Evolutionary conservation across 2,329 filamentous ascomycete genomes (phyloP), one percentile per base, ranked within the genome.

Genomic region (Monilinia fructigena): DNA sequence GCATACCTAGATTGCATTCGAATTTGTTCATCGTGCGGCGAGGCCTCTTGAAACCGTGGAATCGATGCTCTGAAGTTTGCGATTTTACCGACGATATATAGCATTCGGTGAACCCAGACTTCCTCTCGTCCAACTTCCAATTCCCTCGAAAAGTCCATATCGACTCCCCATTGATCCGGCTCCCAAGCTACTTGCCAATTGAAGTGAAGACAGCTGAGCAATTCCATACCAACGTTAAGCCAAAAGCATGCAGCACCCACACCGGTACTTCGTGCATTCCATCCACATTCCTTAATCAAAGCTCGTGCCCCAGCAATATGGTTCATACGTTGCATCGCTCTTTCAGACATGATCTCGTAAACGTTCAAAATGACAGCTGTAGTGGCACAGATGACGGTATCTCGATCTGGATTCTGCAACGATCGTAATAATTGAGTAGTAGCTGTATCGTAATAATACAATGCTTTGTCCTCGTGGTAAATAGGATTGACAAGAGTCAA

Each of bases 211-310:
- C 93, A 97, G 70, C 87, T 92, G 38, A 97, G 81, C n/a, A 97
- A 82, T 76, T 98, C 94, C 83, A 97, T 90, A 20, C 89, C 90
- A 20, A 96, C 88, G 73, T 96, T 97, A 48, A 97, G 82, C 93
- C 94, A 97, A 79, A 97, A 97, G 77, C 93, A 97, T 0, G 93
- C 92, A 0, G 88, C 86, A 0, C 92, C 93, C 26, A 97, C 86
- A 0, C 93, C 93, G 1, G 83, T 85, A 47, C 90, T 90, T 69
- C 83, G 86, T 0, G 92, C 92, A 73, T 92, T 89, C 94, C 94
- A 97, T 5, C 88, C 87, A 73, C 93, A 97, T 75, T 97, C 92
- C 68, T 92, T 91, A 73, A 97, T 93, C 60, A 97, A 81, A 1
- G 92, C 92, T 63, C 92, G 85, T 12, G 92, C 92, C 6, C 92